Percentiles rank a stretch among this genome's conserved stretches.
These are phyloP conservation scores for Turnera subulata DNA, from an alignment of 345 rosid genomes.

Conservation along the genomic window DNA sequence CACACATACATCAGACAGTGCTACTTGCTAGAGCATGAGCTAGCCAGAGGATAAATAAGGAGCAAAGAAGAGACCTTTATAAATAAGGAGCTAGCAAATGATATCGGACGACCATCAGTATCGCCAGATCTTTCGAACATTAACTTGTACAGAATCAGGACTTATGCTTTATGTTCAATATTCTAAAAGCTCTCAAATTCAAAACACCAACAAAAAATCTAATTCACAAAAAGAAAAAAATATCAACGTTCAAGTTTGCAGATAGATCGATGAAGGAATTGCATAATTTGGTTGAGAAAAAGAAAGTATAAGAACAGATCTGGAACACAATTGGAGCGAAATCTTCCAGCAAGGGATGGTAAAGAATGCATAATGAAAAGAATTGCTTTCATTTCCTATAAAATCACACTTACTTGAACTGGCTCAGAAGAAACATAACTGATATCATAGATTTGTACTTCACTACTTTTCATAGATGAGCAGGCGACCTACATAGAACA, in stretches of 20 bases:
- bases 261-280: neutral
- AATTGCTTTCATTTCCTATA: neutral
- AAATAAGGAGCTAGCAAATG: too few species aligned
- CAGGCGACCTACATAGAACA: conserved; percentile 63
- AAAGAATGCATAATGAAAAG: neutral
- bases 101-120: too few species aligned
- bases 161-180: neutral
- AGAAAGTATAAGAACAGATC: neutral
- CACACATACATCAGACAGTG: too few species aligned
- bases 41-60: too few species aligned
- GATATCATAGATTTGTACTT: conserved; percentile 66
- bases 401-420: conserved; percentile 44
- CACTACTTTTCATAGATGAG: conserved; percentile 49
- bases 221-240: neutral
- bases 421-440: conserved; percentile 77
- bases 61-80: too few species aligned
- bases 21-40: too few species aligned
- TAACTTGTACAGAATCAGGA: too few species aligned
- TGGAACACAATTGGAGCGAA: neutral
- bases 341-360: neutral
- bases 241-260: neutral
- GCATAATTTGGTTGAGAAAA: neutral
- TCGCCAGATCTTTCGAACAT: too few species aligned
- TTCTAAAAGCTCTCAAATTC: neutral
- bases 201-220: neutral